Conservation (phyloP, 306 rosid species). For the Cotoneaster glaucophyllus region DNA sequence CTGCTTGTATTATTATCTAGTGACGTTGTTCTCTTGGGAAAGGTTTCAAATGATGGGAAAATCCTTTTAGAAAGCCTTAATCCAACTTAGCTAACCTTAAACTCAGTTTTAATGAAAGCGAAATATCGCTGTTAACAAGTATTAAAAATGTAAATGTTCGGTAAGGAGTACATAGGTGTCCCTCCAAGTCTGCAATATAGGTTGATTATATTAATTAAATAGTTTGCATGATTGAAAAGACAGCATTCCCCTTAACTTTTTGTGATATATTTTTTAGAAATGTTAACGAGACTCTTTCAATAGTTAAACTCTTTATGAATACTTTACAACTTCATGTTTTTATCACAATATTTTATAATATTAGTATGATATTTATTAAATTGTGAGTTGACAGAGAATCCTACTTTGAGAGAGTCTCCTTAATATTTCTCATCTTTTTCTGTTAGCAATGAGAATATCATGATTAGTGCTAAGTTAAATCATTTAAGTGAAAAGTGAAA, state of each 20-base stretch:
- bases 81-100: not conserved
- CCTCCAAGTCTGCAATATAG: constrained; percentile 14
- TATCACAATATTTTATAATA: no score
- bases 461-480: not conserved
- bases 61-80: not conserved
- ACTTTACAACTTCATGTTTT: no score
- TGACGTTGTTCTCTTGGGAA: not conserved
- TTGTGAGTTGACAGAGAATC: rapidly evolving
- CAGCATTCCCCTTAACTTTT: not conserved
- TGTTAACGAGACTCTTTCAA: rapidly evolving
- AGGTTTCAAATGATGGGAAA: not conserved
- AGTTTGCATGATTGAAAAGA: not conserved
- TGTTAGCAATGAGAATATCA: not conserved
- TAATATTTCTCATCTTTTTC: not conserved
- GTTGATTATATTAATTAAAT: constrained; percentile 1
- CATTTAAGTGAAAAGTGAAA: not conserved
- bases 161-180: constrained; percentile 12
- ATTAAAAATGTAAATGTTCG: constrained; percentile 13
- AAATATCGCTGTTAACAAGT: not conserved
- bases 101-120: constrained; percentile 5
- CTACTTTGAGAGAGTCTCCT: rapidly evolving
- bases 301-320: rapidly evolving
- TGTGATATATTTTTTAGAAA: not conserved
- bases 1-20: not conserved
- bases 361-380: no score